Evolutionary conservation across 164 flowering plant genomes (phyloP), one percentile per base, ranked within the genome.

Genomic region (Paratinospora sagittata): DNA sequence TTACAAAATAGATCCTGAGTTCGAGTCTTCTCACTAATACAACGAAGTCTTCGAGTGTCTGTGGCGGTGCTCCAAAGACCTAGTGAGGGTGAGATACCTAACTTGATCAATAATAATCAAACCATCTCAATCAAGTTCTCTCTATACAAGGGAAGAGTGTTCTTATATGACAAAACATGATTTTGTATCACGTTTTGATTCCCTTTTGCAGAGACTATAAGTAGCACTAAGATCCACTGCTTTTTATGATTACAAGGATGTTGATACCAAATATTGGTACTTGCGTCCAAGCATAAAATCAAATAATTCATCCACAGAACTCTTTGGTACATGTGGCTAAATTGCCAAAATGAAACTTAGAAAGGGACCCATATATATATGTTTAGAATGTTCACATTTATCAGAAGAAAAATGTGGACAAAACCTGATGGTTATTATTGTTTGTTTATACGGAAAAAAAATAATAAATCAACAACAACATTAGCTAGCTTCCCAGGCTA

Each of bases 241-340:
- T 63, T 70, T 65, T 70, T 26, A 41, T 70, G 66, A n/a, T 41
- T 17, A 14, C 8, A 39, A 39, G 26, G 66, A 61, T 14, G 55
- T 14, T 1, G 24, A 39, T 62, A 39, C 73, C 55, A 26, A 37
- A 70, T 17, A 43, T 27, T 43, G 27, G 58, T 45, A 63, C 30
- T 71, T 63, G 43, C 66, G 30, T 71, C 39, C 33, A 60, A 57
- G 58, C 39, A 19, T 36, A 43, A n/a, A 63, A 63, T 19, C 27
- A 9, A 41, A 30, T 27, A 27, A 36, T 58, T 21, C 24, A 34
- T 12, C 14, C 23, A 17, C 30, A 11, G 39, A 17, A 33, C 43
- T 3, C 10, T 13, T 10, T n/a, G 13, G 30, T 33, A 12, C n/a
- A 47, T 8, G 0, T 24, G 4, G 13, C 13, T 36, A 65, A 47